Evolutionary conservation across 306 rosid species (phyloP).

Genomic region (Vigna reflexopilosa): DNA sequence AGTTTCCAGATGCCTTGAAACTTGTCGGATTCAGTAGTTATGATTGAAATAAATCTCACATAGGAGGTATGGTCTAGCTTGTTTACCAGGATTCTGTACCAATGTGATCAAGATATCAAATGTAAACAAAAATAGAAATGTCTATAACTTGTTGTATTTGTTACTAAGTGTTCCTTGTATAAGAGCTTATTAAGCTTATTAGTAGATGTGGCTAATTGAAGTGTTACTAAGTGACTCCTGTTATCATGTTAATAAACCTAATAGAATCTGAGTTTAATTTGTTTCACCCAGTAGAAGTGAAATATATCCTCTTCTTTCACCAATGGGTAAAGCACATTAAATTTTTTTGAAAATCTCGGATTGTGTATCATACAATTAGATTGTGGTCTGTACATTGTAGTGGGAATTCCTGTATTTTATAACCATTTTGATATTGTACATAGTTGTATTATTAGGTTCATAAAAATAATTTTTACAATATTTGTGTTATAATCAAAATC

Average conservation of each 20-base stretch:
- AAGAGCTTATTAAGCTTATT: constrained; percentile 17
- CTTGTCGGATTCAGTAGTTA: constrained; percentile 23
- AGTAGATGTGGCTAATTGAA: neutral
- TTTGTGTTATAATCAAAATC: constrained; percentile 17
- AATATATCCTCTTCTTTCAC: neutral
- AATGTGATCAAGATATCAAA: constrained; percentile 21
- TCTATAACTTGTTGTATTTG: constrained; percentile 2
- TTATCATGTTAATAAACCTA: constrained; percentile 1
- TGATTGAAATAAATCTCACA: constrained; percentile 14
- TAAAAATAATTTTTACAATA: constrained; percentile 7
- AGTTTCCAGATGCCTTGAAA: neutral
- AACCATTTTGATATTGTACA: constrained; percentile 10
- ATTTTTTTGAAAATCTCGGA: constrained; percentile 7
- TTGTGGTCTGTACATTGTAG: constrained; percentile 3
- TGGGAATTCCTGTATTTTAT: constrained; percentile 23
- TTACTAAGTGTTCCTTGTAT: constrained; percentile 2
- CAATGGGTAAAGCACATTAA: neutral
- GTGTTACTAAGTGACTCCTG: neutral
- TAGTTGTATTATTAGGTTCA: constrained; percentile 7
- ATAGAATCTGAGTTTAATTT: neutral
- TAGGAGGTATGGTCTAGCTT: constrained; percentile 25
- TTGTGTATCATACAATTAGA: constrained; percentile 30
- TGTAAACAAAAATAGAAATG: constrained; percentile 20
- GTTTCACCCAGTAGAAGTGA: neutral
- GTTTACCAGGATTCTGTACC: constrained; percentile 27